Base-by-base conservation (phyloP, 345 rosid species). In the Populus alba region DNA sequence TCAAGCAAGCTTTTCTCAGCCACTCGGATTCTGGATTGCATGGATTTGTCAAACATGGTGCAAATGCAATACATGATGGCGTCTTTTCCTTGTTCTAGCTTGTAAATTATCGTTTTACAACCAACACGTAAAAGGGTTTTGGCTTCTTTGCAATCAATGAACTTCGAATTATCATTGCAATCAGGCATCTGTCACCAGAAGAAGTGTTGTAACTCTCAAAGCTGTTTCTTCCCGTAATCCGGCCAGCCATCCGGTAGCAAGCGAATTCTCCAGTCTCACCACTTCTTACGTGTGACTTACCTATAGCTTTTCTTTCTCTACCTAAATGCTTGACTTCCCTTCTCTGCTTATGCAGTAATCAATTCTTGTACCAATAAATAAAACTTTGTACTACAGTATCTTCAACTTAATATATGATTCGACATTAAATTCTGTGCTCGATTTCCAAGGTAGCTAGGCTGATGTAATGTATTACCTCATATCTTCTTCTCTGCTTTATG, bases 111-210 rank as follows among this genome's bases (percentile, higher is more conserved):
- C 12, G 1, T 43, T 0, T 43, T 43, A 11, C 13, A 43, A 0
- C 3, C 47, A 43, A 0, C 12, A 0, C 47, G 6, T 43, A 11
- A 73, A 62, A 29, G 29, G 59, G 17, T 29, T 62, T 63, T 25
- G 70, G 70, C 39, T 59, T 27, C 47, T 61, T 61, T 61, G 68
- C 68, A 61, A 39, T 73, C 55, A 73, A 61, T 57, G 76, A 39
- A 22, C 55, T 25, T 61, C 41, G 35, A 39, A 61, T 61, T 73
- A 35, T 43, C 12, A 43, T 61, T 73, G 23, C 68, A 37, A 74
- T 63, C 61, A 74, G 59, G 65, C 43, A 74, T 38, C 18, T 61
- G 68, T 43, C 37, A 33, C 37, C n/a, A 73, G n/a, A 11, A 39
- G 12, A 2, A 16, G 33, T 23, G 10, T 31, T 20, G 22, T 8